Base-by-base conservation (phyloP, 257 asterid genomes). In the Solanum virginianum region DNA sequence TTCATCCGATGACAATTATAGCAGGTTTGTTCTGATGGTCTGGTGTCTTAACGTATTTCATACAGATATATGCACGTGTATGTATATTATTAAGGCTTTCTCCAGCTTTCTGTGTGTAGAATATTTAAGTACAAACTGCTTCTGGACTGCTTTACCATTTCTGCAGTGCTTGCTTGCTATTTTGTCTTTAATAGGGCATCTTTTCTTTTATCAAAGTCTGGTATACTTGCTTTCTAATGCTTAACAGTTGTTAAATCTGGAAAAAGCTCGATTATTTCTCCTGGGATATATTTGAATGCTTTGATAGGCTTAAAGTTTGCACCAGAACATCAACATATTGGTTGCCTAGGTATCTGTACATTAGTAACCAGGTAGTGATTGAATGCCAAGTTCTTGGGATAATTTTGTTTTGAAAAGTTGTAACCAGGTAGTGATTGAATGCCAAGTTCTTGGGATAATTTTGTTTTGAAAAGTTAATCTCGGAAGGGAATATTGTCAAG, bases 1-100 rank as follows among this genome's bases (percentile, higher is more conserved):
- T 97, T 85, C 99, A 97, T 87, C 99, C 98, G 20, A 93, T 95
- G 98, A 94, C 98, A 87, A 93, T 97, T 54, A 95, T 95, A 83
- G 65, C 97, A 92, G 99, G 98, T 94, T 22, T 69, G 85, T 86
- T 75, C 56, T 84, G 36, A 49, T 43, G 85, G 24, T 62, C 10
- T 24, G 77, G 22, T 82, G 85, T 26, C 82, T 26, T 49, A 14
- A 49, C 57, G 13, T 47, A 26, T 49, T 51, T 49, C 41, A 0
- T 74, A 13, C 12, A 47, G 59, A 7, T 59, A 47, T 22, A 74
- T 62, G 4, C 60, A 17, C 7, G 22, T 75, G 13, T 75, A 16
- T 14, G 20, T 22, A 68, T 68, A 29, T 32, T 68, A 47, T 47
- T 75, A 16, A 12, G 24, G 13, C 16, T 24, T 51, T 11, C 43